Evolutionary conservation across 2,329 filamentous ascomycete genomes (phyloP), one percentile per base, ranked within the genome.

Genomic region (Trichoderma sp.): DNA sequence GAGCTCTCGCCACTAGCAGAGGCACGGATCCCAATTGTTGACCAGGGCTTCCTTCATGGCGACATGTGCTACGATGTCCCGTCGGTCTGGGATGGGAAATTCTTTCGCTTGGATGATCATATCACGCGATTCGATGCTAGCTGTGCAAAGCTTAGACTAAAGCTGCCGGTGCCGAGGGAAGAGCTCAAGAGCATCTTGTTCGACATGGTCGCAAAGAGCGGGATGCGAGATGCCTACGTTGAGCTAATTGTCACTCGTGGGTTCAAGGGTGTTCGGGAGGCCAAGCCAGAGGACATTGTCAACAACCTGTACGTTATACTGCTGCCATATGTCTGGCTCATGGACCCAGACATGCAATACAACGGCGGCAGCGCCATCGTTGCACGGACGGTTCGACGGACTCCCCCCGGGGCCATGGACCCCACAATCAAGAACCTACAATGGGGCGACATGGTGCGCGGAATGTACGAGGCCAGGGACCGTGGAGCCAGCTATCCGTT

Each of bases 391-490:
- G 66, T 69, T 18, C 53, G 66, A 26, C 56, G 66, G 12, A 69
- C 66, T 12, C 66, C 66, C 5, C 66, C 66, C 3, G 66, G 66
- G 9, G 66, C 66, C 26, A 69, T 69, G 66, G 66, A 69, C 32
- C 66, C 66, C n/a, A 69, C 56, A 28, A 28, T 69, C 32, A 69
- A 69, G 56, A 69, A 69, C 56, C 36, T 69, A 6, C 66, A 69
- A 61, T 69, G 66, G 66, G 66, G 66, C 28, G 66, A 69, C 56
- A 69, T 69, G 66, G 66, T 69, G 26, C 66, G 66, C 36, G 66
- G 66, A 24, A 69, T 69, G 66, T 34, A 69, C 9, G 66, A 69
- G 12, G 66, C 66, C 14, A 60, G 15, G 26, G 66, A 69, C 4
- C 66, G 66, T 32, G 66, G 66, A 34, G 66, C 66, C 36, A 32